Evolutionary conservation across 345 rosid species (phyloP), one percentile per base, ranked within the genome.

Genomic region (Citrus hindsii): DNA sequence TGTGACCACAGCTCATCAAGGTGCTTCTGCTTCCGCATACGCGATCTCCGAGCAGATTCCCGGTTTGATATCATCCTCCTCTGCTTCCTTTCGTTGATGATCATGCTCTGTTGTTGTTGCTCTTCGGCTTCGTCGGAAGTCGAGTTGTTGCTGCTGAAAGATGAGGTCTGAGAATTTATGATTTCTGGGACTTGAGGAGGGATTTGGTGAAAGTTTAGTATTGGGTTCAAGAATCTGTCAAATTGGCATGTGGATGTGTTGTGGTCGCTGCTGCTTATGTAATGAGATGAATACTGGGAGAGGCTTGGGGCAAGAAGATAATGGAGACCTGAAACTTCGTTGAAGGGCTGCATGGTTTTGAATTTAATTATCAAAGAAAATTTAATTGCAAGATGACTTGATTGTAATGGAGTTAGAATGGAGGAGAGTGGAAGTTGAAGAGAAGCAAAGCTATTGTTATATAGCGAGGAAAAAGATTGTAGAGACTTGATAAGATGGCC

Each of bases 11-110:
- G 96, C 90, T 95, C 99, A 55, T 95, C 99, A 14, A 95, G 84
- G 86, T 95, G 99, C 83, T 91, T 90, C 86, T 93, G 99, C 86
- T 93, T 95, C 72, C 98, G 92, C 98, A 95, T 91, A 38, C 98
- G 95, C 32, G 98, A 95, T 35, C 98, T 73, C 35, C 98, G 90
- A 3, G 98, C 98, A 7, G 98, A 93, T 65, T 95, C 99, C 85
- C 99, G 79, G 73, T 95, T 95, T 6, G 99, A 95, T 80, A 95
- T 88, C 98, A 92, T 93, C 88, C 99, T 91, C 78, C 97, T 85
- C 83, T 92, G 93, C 83, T 93, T 95, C 73, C 98, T 86, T 84
- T 93, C 98, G 8, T 85, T 92, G 85, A 93, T 87, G 68, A 93
- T 46, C 51, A 46, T 83, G 75, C 79, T 78, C 73, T 88, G 77